Percentiles rank a stretch among this genome's conserved stretches.
phyloP scores from a whole-genome alignment of 805 yeast species.

The Lachancea meyersii region DNA sequence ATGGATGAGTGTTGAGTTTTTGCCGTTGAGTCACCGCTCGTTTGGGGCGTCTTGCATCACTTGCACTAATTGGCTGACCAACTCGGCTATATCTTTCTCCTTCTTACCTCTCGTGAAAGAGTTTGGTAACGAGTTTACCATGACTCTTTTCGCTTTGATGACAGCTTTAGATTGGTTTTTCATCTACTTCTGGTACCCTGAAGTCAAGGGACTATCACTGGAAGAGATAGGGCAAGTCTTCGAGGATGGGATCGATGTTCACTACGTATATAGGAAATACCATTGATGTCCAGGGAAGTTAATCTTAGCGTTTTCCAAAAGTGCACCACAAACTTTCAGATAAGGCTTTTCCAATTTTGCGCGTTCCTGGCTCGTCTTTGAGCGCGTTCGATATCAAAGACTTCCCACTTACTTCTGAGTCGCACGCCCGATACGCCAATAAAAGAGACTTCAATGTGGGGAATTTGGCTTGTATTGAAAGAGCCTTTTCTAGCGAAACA shows the following conservation, averaged over 20 bases:
- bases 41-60: slow-evolving; percentile 39
- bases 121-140: slow-evolving; percentile 31
- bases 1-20: slow-evolving; percentile 41
- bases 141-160: slow-evolving; percentile 32
- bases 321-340: slow-evolving; percentile 24
- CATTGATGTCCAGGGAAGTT: slow-evolving; percentile 12
- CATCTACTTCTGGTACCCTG: slow-evolving; percentile 38
- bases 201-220: slow-evolving; percentile 39
- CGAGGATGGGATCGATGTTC: slow-evolving; percentile 36
- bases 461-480: slow-evolving; percentile 61
- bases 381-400: slow-evolving; percentile 22
- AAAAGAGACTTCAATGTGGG: slow-evolving; percentile 59
- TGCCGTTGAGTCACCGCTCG: slow-evolving; percentile 38
- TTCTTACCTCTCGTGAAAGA: slow-evolving; percentile 32
- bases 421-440: slow-evolving; percentile 26
- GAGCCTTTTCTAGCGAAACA: slow-evolving; percentile 77
- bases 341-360: slow-evolving; percentile 28
- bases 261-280: slow-evolving; percentile 31
- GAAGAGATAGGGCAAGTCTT: slow-evolving; percentile 39
- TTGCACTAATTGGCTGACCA: slow-evolving; percentile 40
- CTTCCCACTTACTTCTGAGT: slow-evolving; percentile 23
- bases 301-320: slow-evolving; percentile 8
- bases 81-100: slow-evolving; percentile 33
- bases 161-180: slow-evolving; percentile 37
- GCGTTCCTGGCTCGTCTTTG: slow-evolving; percentile 30